Evolutionary conservation across 176 grass and related monocot species (phyloP), one percentile per base, ranked within the genome.

Genomic region (Carex kokanica): DNA sequence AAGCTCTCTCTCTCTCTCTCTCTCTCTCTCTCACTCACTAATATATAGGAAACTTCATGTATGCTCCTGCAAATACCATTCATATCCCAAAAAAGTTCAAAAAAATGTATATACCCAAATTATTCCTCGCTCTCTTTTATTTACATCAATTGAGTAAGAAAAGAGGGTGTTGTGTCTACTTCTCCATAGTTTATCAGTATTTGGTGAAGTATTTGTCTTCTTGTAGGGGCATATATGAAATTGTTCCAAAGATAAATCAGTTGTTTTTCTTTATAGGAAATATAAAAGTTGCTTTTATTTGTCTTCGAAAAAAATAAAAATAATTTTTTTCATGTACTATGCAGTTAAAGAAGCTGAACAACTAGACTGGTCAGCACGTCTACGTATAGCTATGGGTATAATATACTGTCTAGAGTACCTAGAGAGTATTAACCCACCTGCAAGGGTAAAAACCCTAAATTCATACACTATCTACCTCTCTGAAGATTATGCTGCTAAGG

Each of bases 331-430:
- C 12, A 55, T 78, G 49, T 54, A 6, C 16, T 81, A 45, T 85
- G 84, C 88, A 97, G 94, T 97, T 34, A 86, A 87, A 88, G 94
- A 97, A 91, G 91, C 88, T 54, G 94, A 93, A 41, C 89, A 91
- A 40, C 18, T 97, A 78, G 86, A 97, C 57, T 97, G 94, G 94
- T 38, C 81, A 38, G 56, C 80, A 55, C 85, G 94, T 43, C 60
- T 91, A 23, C 91, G 94, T 31, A 77, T 97, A 92, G 81, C 89
- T 57, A 94, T 89, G 88, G 92, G 94, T 74, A 83, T 92, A 59
- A 88, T 88, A 43, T 97, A 94, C 72, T 97, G 90, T 67, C 51
- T 94, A 18, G 87, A 94, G 84, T 81, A 97, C 71, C 87, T 91
- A 84, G 81, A 70, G 63, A 88, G 88, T 18, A 85, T 91, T 12